Base-by-base conservation (phyloP, 78 protist genomes). In the Dictyostelium intermedium region DNA sequence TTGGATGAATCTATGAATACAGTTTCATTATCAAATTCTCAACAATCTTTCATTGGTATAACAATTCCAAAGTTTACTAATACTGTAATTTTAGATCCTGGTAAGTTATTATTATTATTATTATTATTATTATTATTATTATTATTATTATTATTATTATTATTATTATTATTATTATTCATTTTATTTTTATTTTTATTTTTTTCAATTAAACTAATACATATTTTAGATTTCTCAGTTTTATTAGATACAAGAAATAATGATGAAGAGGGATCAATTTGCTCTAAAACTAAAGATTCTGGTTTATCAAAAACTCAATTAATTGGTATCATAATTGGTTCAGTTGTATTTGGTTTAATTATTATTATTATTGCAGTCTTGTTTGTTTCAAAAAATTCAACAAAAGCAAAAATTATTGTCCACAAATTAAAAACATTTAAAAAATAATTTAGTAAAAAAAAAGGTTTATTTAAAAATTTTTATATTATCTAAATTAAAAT, bases 281-380 rank as follows among this genome's bases (percentile, higher is more conserved):
- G 66, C 20, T 56, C 66, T 56, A 56, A 56, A 56, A 20, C 39
- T 10, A 30, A 69, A 30, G 77, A 69, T 30, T 30, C 32, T 9
- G 77, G 77, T 69, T 35, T 74, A 35, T 35, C 82, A 35, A 74
- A 35, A 35, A 74, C 82, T 74, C 82, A 74, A 74, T 8, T 74
- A 32, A 34, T 74, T 20, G 82, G 82, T 32, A 74, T 74, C 18
- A 35, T 74, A 16, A 74, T 74, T 74, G 82, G 82, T 13, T 25
- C 82, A 1, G 82, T 70, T 0, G 77, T 56, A 20, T 56, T 56
- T 56, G 66, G 66, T 56, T 14, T 56, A 14, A 18, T 56, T 56
- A 20, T 56, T 6, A 56, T 56, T 20, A 56, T 56, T 20, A 56
- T 56, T 56, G 66, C 25, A 4, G 7, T 56, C 16, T 20, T 56